Percentiles rank a stretch among this genome's conserved stretches.
Evolutionary conservation across 345 rosid species (phyloP).

Genomic region (Theobroma cacao): DNA sequence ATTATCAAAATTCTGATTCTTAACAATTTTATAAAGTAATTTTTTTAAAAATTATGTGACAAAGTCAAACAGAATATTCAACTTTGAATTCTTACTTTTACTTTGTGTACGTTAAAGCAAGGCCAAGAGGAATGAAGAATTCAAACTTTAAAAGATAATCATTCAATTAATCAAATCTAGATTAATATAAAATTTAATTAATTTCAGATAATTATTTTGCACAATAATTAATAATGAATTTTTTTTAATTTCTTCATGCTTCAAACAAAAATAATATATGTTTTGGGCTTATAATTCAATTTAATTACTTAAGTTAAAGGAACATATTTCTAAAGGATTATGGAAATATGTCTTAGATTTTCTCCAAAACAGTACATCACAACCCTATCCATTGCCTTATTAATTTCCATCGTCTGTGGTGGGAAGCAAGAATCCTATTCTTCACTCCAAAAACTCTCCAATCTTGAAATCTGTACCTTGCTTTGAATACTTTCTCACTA

Average conservation of each 20-base stretch:
- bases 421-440: conserved; percentile 34
- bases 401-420: conserved; percentile 20
- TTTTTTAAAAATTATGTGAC: too few species aligned
- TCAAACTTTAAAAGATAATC: background rate
- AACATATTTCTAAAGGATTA: too few species aligned
- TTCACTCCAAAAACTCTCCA: conserved; percentile 13
- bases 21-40: too few species aligned
- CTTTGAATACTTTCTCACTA: conserved; percentile 13
- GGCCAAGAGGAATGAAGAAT: too few species aligned
- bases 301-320: background rate
- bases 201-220: background rate
- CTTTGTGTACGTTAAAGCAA: too few species aligned
- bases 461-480: background rate
- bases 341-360: background rate
- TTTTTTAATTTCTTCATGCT: background rate
- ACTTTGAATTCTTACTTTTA: too few species aligned
- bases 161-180: background rate
- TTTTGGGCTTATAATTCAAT: background rate
- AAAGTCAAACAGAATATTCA: too few species aligned
- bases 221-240: background rate
- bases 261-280: background rate
- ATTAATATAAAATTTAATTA: background rate
- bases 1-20: too few species aligned
- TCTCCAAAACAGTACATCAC: background rate
- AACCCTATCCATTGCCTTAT: background rate